Base-by-base conservation (phyloP, 108 stramenopile genomes). In the Cyclostephanos tholiformis region DNA sequence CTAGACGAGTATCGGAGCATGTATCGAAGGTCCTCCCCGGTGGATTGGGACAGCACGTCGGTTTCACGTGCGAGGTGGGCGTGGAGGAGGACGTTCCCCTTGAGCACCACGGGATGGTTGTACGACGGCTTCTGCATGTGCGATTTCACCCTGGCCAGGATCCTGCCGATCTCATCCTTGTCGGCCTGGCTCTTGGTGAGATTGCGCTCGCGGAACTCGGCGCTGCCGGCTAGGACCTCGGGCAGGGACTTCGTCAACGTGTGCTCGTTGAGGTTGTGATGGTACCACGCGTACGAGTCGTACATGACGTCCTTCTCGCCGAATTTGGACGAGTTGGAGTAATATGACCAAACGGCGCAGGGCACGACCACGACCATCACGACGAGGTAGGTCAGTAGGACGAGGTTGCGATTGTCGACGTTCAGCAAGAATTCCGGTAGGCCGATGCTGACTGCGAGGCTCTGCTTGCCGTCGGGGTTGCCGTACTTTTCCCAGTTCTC, bases 221-320 rank as follows among this genome's bases (percentile, higher is more conserved):
- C 94, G 69, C 89, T 85, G 1, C 92, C 95, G 9, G 94, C 91
- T 60, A 97, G 73, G 13, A 86, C 74, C 83, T 95, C 97, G 11
- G 93, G 93, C 10, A 97, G 79, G 46, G 82, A 73, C 77, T 91
- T 92, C 39, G 89, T 74, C 19, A 89, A 65, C 22, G 87, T 88
- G 75, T 88, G 86, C 36, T 92, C 91, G 65, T 86, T 85, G 20
- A 98, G 77, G 19, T 90, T 85, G 72, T 96, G 87, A 72, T 97
- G 94, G 81, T 86, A 97, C 93, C 95, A 97, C 6, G 89, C 86
- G 77, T 97, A 99, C 35, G 97, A 95, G 72, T 97, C 94, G 86
- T 98, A 98, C 96, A 97, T 97, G 79, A 99, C 95, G 74, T 97
- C 94, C 79, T 97, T 99, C 83, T 99, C 98, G 14, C 97, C 97